These are phyloP conservation scores for Phytophthora fragariaefolia DNA, from an alignment of 352 stramenopile species.

Conservation along the genomic window DNA sequence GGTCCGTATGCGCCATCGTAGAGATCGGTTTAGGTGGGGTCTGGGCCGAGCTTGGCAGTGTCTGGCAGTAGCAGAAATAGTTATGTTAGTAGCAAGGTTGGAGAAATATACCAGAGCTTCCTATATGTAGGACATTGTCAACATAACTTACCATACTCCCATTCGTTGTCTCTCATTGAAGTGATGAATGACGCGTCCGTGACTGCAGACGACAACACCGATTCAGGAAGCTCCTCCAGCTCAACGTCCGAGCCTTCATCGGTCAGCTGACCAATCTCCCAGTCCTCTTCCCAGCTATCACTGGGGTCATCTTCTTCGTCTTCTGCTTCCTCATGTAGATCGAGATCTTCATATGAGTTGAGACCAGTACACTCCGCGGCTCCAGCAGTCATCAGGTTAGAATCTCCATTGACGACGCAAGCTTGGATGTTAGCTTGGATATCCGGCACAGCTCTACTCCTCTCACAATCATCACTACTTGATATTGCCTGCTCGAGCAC, in stretches of 20 bases:
- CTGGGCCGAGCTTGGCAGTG: not conserved
- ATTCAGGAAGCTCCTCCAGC: not conserved
- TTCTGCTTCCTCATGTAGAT: constrained; percentile 4
- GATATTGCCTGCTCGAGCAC: too few relatives aligned
- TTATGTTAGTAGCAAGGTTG: constrained; percentile 11
- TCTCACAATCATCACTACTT: too few relatives aligned
- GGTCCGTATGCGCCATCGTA: constrained; percentile 14
- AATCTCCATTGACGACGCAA: constrained; percentile 7
- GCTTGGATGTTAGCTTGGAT: too few relatives aligned
- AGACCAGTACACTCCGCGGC: not conserved
- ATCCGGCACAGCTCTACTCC: too few relatives aligned
- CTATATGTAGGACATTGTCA: constrained; percentile 10
- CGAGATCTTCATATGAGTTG: constrained; percentile 12
- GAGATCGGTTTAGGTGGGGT: not conserved
- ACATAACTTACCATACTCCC: constrained; percentile 22
- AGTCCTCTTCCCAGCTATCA: constrained; percentile 6
- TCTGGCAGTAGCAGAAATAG: not conserved
- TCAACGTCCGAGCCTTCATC: constrained; percentile 4
- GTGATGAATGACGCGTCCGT: not conserved
- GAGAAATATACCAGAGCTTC: not conserved
- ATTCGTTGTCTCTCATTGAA: not conserved
- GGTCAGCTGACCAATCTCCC: constrained; percentile 3
- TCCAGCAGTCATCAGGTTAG: constrained; percentile 8
- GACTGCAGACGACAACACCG: constrained; percentile 2
- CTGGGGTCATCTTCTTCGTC: constrained; percentile 3